A percentile compares a stretch with the other conserved stretches of the same genome.
phyloP scores from a whole-genome alignment of 306 rosid species.

The Casuarina glauca region DNA sequence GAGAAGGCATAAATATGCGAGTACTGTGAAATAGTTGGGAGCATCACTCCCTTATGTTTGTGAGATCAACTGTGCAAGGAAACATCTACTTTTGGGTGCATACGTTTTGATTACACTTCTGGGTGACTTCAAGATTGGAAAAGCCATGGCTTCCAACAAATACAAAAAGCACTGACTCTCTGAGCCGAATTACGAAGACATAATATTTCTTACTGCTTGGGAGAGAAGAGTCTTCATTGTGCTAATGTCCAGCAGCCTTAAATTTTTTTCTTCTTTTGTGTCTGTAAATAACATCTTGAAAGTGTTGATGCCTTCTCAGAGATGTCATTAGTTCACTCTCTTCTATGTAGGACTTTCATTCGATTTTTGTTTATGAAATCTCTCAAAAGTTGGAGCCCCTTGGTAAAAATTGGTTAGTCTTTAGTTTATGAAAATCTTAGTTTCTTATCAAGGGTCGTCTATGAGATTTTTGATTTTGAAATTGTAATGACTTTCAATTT shows the following conservation, averaged over 20 bases:
- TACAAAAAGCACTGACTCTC: not conserved
- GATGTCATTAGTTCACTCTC: not conserved
- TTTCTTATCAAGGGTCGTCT: not conserved
- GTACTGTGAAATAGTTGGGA: not conserved
- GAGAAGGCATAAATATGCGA: not conserved
- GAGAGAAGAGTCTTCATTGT: not conserved
- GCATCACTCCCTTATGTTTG: not conserved
- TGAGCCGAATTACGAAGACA: not conserved
- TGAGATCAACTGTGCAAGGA: not conserved
- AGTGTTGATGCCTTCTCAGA: not conserved
- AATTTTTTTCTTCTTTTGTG: not conserved
- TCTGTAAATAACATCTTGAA: not conserved
- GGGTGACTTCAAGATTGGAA: not conserved
- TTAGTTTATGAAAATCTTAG: no score
- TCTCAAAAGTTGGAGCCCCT: not conserved
- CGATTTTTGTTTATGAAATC: not conserved
- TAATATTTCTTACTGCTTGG: not conserved
- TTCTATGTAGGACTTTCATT: not conserved
- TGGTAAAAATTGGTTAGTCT: no score
- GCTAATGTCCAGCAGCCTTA: not conserved
- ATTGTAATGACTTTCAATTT: not conserved
- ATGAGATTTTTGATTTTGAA: not conserved
- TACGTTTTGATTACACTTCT: not conserved
- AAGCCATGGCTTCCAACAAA: not conserved
- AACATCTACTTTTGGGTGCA: not conserved